phyloP scores from a whole-genome alignment of 495 filamentous ascomycete genomes.

The Penicillium fimorum region DNA sequence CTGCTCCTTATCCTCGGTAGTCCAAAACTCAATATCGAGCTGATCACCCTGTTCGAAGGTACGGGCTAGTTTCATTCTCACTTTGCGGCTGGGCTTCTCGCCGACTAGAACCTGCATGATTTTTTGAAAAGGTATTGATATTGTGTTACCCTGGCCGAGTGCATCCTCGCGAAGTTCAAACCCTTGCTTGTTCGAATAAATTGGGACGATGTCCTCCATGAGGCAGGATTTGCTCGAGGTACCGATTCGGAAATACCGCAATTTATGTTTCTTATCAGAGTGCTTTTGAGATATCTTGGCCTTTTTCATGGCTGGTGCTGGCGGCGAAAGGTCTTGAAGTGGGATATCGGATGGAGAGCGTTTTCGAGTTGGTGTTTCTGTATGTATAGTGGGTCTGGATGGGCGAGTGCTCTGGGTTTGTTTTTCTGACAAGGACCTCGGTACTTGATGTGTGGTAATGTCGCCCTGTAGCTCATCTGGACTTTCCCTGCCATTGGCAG shows the following conservation, averaged over 20 bases:
- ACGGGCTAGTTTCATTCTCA: conserved; percentile 34
- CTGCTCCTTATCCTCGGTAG: conserved; percentile 16
- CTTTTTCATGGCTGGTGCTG: conserved; percentile 18
- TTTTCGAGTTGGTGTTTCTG: conserved; percentile 11
- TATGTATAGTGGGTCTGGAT: not conserved
- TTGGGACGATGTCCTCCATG: conserved; percentile 9
- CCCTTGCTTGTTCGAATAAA: conserved; percentile 14
- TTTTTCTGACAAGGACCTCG: conserved; percentile 11
- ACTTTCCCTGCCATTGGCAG: conserved; percentile 31
- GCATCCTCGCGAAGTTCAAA: conserved; percentile 13
- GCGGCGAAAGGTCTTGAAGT: conserved; percentile 28
- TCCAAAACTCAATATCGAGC: conserved; percentile 41
- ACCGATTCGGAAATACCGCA: conserved; percentile 28
- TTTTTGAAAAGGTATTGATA: conserved; percentile 22
- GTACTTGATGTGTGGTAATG: conserved; percentile 31
- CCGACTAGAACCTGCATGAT: conserved; percentile 24
- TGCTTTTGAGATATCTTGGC: conserved; percentile 16
- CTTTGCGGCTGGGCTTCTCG: conserved; percentile 28
- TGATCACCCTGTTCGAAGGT: conserved; percentile 14
- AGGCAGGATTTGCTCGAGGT: conserved; percentile 12
- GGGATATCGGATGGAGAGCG: conserved; percentile 37
- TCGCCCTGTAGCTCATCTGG: conserved; percentile 47
- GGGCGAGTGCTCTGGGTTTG: conserved; percentile 1
- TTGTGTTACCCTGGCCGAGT: not conserved
- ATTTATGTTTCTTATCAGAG: not conserved